These are phyloP conservation scores for Aspergillus asperescens DNA, from an alignment of 495 filamentous ascomycete species.

Conservation along the genomic window DNA sequence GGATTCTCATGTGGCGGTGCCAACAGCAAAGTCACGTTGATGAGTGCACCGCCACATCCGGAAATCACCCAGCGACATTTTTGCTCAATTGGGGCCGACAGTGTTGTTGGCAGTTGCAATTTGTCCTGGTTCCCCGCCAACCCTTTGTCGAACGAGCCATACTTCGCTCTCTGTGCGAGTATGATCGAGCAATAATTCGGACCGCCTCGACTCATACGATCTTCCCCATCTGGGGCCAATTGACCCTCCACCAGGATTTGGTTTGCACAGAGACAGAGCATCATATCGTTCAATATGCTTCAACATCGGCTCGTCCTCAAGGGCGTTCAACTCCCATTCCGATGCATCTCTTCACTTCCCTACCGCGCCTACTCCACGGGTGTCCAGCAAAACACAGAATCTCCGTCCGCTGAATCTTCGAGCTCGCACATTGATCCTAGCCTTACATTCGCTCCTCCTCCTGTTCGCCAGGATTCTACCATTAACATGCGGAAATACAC, in stretches of 20 bases:
- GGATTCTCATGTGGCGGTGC: constrained; percentile 25
- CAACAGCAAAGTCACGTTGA: constrained; percentile 7
- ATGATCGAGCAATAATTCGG: constrained; percentile 13
- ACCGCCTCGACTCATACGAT: neutral
- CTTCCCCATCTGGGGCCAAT: constrained; percentile 5
- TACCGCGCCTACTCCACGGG: constrained; percentile 54
- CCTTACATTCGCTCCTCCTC: constrained; percentile 41
- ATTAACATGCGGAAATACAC: constrained; percentile 73
- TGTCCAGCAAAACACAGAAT: constrained; percentile 33
- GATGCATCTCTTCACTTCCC: constrained; percentile 34
- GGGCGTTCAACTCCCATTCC: constrained; percentile 46
- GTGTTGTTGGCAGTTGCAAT: constrained; percentile 5
- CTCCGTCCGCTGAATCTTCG: constrained; percentile 26
- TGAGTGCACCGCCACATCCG: constrained; percentile 8
- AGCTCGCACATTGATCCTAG: constrained; percentile 33
- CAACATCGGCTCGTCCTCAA: constrained; percentile 58
- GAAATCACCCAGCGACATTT: constrained; percentile 21
- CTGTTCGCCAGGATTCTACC: constrained; percentile 35
- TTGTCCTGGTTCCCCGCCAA: constrained; percentile 5
- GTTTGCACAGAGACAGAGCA: neutral
- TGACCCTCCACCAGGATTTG: constrained; percentile 1
- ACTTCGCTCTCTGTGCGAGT: neutral
- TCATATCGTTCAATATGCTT: constrained; percentile 45
- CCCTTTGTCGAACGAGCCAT: neutral
- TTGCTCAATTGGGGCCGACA: constrained; percentile 13